Base-by-base conservation (phyloP, 139 green algal species). In the Diplosphaera chodatii region DNA sequence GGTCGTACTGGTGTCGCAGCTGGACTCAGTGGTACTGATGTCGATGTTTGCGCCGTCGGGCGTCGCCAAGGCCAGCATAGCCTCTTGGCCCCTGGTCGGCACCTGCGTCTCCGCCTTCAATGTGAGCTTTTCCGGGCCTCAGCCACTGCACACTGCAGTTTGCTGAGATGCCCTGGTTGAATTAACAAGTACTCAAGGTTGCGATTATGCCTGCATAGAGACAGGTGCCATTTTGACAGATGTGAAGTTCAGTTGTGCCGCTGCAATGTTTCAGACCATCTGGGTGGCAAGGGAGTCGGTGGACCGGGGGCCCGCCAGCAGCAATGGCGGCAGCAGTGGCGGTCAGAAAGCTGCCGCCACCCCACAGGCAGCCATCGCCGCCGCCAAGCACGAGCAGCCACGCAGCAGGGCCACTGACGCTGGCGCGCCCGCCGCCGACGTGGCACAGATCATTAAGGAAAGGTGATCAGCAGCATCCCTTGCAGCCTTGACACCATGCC, bases 71-170 rank as follows among this genome's bases (percentile, higher is more conserved):
- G 72, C 37, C 8, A 71, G 32, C 63, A 78, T 76, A 27, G 67
- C 68, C 13, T 37, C 78, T 48, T 55, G 80, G 25, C 78, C 82
- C 18, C 72, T 87, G 20, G 32, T 84, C 29, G 78, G 82, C 33
- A 73, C 55, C 5, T 83, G 82, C 55, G 78, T 88, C 64, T 63
- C 33, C 6, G 63, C 79, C 29, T 78, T 84, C 37, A 79, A 88
- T 23, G 37, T 48, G 48, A 10, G 18, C 25, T 10, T 18, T n/a
- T 59, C 3, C 48, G 3, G 10, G 16, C 16, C 25, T 59, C 18
- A n/a, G 48, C 37, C 6, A 48, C 10, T 10, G 37, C 6, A n/a
- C n/a, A n/a, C n/a, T n/a, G n/a, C n/a, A n/a, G n/a, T n/a, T n/a
- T n/a, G n/a, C n/a, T n/a, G n/a, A n/a, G n/a, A n/a, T n/a, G n/a